Percentiles rank a stretch among this genome's conserved stretches.
These are phyloP conservation scores for Lasiosphaeria ovina DNA, from an alignment of 495 filamentous ascomycete species.

Conservation along the genomic window DNA sequence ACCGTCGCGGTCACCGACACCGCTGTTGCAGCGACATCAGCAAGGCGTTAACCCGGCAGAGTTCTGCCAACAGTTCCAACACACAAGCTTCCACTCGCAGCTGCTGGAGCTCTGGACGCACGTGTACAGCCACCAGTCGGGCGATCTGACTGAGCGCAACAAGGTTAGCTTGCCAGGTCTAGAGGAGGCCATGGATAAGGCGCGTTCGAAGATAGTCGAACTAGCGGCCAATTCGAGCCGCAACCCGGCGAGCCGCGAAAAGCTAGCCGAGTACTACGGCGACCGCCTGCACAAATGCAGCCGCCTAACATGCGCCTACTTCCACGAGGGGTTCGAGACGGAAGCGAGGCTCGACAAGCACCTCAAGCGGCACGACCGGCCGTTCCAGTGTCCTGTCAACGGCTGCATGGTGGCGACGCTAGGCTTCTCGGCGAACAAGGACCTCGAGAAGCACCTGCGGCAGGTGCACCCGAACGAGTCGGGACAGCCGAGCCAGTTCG, in stretches of 20 bases:
- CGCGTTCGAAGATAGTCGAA: slow-evolving; percentile 29
- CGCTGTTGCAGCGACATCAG: neutral
- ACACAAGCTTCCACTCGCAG: slow-evolving; percentile 16
- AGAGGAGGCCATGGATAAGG: slow-evolving; percentile 20
- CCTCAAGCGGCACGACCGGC: slow-evolving; percentile 38
- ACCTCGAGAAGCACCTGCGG: slow-evolving; percentile 39
- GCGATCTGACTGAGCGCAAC: slow-evolving; percentile 18
- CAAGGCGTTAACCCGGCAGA: slow-evolving; percentile 6
- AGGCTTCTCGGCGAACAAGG: slow-evolving; percentile 39
- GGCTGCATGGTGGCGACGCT: slow-evolving; percentile 32
- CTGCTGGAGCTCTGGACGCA: slow-evolving; percentile 26
- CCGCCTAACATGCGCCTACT: slow-evolving; percentile 40
- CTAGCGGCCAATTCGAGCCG: slow-evolving; percentile 4
- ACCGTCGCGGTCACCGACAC: slow-evolving; percentile 3
- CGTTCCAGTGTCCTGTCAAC: slow-evolving; percentile 34
- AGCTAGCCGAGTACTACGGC: slow-evolving; percentile 34
- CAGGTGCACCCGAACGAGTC: slow-evolving; percentile 24
- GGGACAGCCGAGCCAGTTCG: slow-evolving; percentile 11
- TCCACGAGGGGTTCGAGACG: slow-evolving; percentile 44
- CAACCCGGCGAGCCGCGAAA: slow-evolving; percentile 1
- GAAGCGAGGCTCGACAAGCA: slow-evolving; percentile 31
- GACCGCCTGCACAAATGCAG: slow-evolving; percentile 41
- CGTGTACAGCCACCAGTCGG: slow-evolving; percentile 19
- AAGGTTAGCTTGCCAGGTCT: slow-evolving; percentile 23
- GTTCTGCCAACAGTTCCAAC: slow-evolving; percentile 10